Percentiles rank a stretch among this genome's conserved stretches.
Evolutionary conservation across 345 rosid genomes (phyloP).

Genomic region (Salix viminalis): DNA sequence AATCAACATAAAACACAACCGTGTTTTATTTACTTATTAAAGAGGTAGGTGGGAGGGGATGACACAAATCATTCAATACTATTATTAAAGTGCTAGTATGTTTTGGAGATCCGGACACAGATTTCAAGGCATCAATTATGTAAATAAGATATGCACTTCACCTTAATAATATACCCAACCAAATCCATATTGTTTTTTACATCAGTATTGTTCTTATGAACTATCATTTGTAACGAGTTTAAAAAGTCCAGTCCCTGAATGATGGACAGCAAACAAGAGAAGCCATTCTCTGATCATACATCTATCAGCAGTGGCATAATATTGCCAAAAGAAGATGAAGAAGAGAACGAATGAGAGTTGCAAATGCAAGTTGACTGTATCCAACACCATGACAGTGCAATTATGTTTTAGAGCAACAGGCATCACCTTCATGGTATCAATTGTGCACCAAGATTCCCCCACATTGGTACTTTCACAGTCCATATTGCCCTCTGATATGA

Average conservation of each 20-base stretch:
- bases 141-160: background rate
- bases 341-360: background rate
- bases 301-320: background rate
- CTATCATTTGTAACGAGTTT: background rate
- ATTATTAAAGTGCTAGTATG: no score
- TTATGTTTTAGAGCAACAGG: background rate
- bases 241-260: background rate
- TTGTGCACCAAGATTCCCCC: background rate
- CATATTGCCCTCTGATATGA: background rate
- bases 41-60: no score
- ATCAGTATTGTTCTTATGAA: background rate
- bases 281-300: background rate
- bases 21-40: background rate
- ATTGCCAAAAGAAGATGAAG: no score
- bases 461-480: background rate
- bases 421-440: background rate
- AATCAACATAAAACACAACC: background rate
- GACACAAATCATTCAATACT: no score
- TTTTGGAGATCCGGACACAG: background rate
- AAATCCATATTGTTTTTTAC: background rate
- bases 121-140: background rate
- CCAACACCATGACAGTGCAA: background rate
- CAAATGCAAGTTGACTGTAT: background rate
- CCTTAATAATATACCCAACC: background rate
- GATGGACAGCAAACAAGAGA: background rate